phyloP scores from a whole-genome alignment of 2,329 filamentous ascomycete species.

The Exophiala sideris region DNA sequence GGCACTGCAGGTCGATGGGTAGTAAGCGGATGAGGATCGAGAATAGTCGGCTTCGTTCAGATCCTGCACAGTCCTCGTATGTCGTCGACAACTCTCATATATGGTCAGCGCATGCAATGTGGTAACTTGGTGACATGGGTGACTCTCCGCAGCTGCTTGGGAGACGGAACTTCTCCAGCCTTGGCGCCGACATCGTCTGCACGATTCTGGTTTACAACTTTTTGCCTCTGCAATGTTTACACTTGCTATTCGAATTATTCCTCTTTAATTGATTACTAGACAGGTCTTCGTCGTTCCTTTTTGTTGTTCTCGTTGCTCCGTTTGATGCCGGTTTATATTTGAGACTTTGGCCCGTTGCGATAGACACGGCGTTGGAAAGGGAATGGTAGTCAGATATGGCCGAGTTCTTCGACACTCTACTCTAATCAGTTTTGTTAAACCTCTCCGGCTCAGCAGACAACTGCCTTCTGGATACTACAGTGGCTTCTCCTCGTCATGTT shows the following conservation, averaged over 20 bases:
- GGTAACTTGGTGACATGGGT: neutral
- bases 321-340: too few species aligned
- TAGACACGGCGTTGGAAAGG: conserved; percentile 1
- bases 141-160: neutral
- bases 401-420: conserved; percentile 15
- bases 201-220: too few species aligned
- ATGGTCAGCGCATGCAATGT: too few species aligned
- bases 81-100: too few species aligned
- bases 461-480: neutral
- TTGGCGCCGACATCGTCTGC: neutral
- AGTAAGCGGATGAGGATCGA: neutral
- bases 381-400: conserved; percentile 21
- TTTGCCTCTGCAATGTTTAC: too few species aligned
- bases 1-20: neutral
- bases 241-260: too few species aligned
- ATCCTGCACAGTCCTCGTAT: too few species aligned
- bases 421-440: conserved; percentile 11
- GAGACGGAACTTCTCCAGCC: neutral
- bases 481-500: conserved; percentile 9
- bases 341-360: neutral
- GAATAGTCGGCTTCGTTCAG: too few species aligned
- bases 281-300: too few species aligned
- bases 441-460: neutral
- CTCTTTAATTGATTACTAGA: too few species aligned
- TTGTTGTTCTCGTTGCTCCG: too few species aligned